A percentile compares a stretch with the other conserved stretches of the same genome.
Conservation (phyloP, 495 filamentous ascomycete species). For the Penicillium fimorum region DNA sequence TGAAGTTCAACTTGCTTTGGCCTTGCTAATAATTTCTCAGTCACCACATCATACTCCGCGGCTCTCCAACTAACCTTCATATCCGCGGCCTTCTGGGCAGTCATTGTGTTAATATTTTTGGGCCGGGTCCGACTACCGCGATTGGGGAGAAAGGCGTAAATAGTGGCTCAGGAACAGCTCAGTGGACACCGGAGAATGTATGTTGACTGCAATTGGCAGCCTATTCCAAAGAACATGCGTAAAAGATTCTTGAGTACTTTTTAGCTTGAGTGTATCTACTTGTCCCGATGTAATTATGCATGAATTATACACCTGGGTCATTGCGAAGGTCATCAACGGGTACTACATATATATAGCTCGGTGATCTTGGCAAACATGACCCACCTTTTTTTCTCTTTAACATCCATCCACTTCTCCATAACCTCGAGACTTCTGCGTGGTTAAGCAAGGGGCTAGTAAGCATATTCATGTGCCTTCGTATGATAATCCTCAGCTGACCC, state of each 20-base stretch:
- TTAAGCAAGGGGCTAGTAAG: conserved; percentile 2
- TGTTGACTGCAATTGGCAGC: neutral
- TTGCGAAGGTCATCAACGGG: neutral
- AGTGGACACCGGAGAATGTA: neutral
- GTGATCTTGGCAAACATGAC: conserved; percentile 5
- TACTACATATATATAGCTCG: neutral
- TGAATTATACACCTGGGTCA: too few relatives aligned
- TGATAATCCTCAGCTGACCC: conserved; percentile 1
- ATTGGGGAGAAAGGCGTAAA: conserved; percentile 42
- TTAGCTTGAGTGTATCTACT: neutral
- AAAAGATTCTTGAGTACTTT: neutral
- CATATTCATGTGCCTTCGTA: neutral
- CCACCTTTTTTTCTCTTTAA: conserved; percentile 2
- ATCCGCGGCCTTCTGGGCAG: conserved; percentile 48
- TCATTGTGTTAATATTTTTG: conserved; percentile 49
- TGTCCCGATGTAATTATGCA: neutral
- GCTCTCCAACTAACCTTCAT: conserved; percentile 57
- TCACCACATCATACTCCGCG: conserved; percentile 58
- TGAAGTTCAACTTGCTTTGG: neutral
- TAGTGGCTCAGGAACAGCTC: neutral
- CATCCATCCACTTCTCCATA: conserved; percentile 11
- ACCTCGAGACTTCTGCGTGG: neutral
- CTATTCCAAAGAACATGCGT: neutral
- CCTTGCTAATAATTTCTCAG: conserved; percentile 33
- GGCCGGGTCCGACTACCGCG: conserved; percentile 54